Conservation (phyloP, 305 asterid genomes). For the Solanum hybrid region DNA sequence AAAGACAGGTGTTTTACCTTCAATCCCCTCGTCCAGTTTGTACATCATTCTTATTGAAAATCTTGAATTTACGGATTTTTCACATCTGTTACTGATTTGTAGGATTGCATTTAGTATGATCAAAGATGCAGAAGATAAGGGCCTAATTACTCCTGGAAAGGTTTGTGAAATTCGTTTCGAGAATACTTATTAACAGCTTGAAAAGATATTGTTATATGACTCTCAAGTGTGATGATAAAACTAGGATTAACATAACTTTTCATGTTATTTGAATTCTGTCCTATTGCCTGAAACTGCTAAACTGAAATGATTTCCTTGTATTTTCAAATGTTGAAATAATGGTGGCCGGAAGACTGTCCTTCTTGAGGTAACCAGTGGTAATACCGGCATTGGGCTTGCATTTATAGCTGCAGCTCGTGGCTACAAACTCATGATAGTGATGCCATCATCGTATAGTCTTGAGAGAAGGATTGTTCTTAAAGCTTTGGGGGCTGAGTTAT, state of each 20-base stretch:
- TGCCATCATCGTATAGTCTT: slow-evolving; percentile 30
- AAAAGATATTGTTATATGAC: background rate
- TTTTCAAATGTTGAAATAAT: background rate
- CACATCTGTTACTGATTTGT: background rate
- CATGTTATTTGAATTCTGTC: background rate
- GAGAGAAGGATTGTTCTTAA: slow-evolving; percentile 34
- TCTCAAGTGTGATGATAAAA: background rate
- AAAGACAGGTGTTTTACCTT: slow-evolving; percentile 26
- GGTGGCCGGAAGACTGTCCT: slow-evolving; percentile 26
- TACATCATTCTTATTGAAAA: background rate
- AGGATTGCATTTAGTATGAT: slow-evolving; percentile 39
- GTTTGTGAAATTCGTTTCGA: background rate
- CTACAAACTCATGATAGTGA: slow-evolving; percentile 28
- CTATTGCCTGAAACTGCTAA: background rate
- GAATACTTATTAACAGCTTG: background rate
- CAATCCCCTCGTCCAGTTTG: background rate
- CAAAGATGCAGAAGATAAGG: slow-evolving; percentile 43
- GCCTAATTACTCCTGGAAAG: slow-evolving; percentile 35
- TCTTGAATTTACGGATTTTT: background rate
- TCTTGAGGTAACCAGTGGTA: slow-evolving; percentile 35
- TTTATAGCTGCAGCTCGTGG: slow-evolving; percentile 32
- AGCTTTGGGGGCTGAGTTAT: slow-evolving; percentile 35
- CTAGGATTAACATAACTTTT: background rate
- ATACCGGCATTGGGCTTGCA: slow-evolving; percentile 43
- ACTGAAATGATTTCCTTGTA: background rate